Percentiles rank a stretch among this genome's conserved stretches.
Conservation (phyloP, 352 stramenopile genomes). For the Pythium rhizo-oryzae region DNA sequence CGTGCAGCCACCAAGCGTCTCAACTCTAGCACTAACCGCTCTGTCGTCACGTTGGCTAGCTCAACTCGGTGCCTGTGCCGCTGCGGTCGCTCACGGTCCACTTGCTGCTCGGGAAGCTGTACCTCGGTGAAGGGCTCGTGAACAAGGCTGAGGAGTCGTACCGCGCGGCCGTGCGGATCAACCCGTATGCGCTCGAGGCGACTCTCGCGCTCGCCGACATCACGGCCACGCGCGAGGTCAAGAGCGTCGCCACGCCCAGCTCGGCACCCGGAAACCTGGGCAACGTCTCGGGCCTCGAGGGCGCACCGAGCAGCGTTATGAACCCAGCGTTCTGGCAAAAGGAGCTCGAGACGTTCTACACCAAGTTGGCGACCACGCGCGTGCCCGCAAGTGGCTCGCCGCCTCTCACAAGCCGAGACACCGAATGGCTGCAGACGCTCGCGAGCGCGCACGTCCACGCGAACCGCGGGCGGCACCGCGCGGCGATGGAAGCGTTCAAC, state of each 20-base stretch:
- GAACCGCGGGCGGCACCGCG: conserved; percentile 42
- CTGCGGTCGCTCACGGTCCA: conserved; percentile 56
- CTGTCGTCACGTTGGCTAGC: conserved; percentile 27
- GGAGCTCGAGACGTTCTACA: conserved; percentile 60
- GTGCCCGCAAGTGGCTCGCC: not conserved
- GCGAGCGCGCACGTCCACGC: conserved; percentile 55
- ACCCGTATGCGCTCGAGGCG: conserved; percentile 83
- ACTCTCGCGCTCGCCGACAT: conserved; percentile 67
- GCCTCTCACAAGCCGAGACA: conserved; percentile 26
- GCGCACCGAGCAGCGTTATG: conserved; percentile 15
- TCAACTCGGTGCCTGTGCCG: conserved; percentile 48
- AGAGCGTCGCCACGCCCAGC: conserved; percentile 15
- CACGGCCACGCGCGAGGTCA: conserved; percentile 44
- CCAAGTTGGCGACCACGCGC: conserved; percentile 21
- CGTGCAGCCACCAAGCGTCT: not conserved
- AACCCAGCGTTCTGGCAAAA: conserved; percentile 31
- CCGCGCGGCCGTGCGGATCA: conserved; percentile 49
- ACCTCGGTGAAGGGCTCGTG: conserved; percentile 54
- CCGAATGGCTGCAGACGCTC: conserved; percentile 61
- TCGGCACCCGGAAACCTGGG: conserved; percentile 15
- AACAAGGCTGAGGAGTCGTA: conserved; percentile 74
- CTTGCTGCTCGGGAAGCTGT: conserved; percentile 71
- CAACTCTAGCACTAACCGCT: not conserved
- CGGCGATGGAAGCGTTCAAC: conserved; percentile 32
- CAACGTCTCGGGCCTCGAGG: conserved; percentile 27